phyloP scores from a whole-genome alignment of 2,329 filamentous ascomycete genomes.

The Paracamarosporium sp. region DNA sequence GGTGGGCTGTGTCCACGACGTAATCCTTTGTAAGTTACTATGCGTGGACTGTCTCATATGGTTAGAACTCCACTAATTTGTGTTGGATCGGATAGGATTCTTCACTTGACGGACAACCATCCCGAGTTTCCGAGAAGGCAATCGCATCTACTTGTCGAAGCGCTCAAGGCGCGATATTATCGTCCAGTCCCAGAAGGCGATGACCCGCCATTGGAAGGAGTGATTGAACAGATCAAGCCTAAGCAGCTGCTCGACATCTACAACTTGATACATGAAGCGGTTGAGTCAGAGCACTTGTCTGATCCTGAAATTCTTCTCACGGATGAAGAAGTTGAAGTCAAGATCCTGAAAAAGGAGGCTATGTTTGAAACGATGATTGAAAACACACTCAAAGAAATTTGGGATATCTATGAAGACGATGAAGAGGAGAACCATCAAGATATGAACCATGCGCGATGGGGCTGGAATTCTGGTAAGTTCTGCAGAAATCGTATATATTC shows the following conservation, averaged over 20 bases:
- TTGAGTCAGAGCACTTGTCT: not conserved
- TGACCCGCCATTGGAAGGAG: not conserved
- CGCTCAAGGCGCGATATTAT: not conserved
- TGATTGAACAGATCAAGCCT: not conserved
- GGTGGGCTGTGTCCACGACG: constrained; percentile 8
- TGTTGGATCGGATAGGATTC: not conserved
- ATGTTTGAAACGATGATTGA: not conserved
- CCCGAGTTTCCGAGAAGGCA: not conserved
- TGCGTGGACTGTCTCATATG: not conserved
- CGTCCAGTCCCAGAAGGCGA: not conserved
- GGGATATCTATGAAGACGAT: not conserved
- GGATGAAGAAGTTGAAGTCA: not conserved
- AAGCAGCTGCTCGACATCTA: not conserved
- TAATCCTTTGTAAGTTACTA: not conserved
- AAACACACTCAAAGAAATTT: not conserved
- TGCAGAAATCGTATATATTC: not conserved
- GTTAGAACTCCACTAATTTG: not conserved
- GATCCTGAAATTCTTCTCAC: not conserved
- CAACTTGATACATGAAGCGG: not conserved
- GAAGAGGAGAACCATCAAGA: not conserved
- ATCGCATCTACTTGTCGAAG: not conserved
- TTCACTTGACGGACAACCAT: not conserved
- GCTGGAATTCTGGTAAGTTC: not conserved
- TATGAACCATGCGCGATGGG: not conserved
- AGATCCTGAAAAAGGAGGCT: not conserved